phyloP scores from a whole-genome alignment of 2,329 filamentous ascomycete species.

The Alternaria gaisen region DNA sequence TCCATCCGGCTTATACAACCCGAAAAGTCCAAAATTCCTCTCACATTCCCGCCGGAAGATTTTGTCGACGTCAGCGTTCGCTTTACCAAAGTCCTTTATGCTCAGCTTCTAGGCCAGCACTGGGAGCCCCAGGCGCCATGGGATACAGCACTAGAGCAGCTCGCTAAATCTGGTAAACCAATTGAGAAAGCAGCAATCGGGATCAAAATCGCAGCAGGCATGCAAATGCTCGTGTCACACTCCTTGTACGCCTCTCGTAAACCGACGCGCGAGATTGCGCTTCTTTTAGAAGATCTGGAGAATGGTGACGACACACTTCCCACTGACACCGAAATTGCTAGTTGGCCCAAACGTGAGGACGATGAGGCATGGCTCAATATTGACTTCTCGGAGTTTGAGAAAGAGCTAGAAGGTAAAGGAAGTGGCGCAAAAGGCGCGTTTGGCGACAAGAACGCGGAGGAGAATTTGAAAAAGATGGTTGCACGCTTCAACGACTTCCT shows the following conservation, averaged over 20 bases:
- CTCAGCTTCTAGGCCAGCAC: conserved; percentile 86
- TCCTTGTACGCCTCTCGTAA: conserved; percentile 73
- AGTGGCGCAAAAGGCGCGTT: conserved; percentile 52
- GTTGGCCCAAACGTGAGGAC: conserved; percentile 78
- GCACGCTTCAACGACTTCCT: conserved; percentile 92
- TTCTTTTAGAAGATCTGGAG: conserved; percentile 78
- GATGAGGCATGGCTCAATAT: conserved; percentile 93
- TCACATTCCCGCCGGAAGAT: conserved; percentile 78
- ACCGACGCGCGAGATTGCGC: conserved; percentile 75
- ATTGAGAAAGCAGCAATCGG: conserved; percentile 68
- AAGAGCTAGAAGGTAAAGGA: conserved; percentile 69
- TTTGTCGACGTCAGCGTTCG: conserved; percentile 79
- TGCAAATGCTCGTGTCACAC: conserved; percentile 83
- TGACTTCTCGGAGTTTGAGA: conserved; percentile 86
- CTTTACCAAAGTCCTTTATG: conserved; percentile 90
- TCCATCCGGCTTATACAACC: conserved; percentile 72
- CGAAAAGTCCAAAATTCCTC: conserved; percentile 57
- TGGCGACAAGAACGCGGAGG: conserved; percentile 73
- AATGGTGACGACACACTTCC: conserved; percentile 77
- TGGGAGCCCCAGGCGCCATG: conserved; percentile 73
- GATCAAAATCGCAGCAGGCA: conserved; percentile 89
- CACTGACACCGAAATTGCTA: conserved; percentile 73
- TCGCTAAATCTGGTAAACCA: conserved; percentile 44
- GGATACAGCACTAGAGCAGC: conserved; percentile 52
- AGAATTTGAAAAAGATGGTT: conserved; percentile 88